Conservation (phyloP, 768 basidiomycete genomes). For the Agaricus sinodeliciosus region DNA sequence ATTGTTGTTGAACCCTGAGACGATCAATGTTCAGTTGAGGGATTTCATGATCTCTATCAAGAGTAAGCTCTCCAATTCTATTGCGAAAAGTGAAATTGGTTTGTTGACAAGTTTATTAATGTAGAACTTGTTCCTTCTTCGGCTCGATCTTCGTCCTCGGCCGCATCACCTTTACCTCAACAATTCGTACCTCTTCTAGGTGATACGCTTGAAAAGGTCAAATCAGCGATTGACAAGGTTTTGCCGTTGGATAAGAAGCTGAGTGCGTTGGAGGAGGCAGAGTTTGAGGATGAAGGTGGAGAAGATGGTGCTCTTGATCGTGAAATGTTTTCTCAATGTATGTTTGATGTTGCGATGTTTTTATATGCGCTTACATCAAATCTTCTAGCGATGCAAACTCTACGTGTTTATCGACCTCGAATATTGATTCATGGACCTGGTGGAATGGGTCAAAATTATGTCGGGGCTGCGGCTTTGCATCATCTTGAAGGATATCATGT, state of each 20-base stretch:
- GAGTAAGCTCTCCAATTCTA: slow-evolving; percentile 47
- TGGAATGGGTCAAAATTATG: slow-evolving; percentile 89
- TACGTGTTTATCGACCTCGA: slow-evolving; percentile 86
- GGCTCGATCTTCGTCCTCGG: slow-evolving; percentile 81
- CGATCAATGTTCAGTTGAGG: slow-evolving; percentile 74
- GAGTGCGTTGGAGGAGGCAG: slow-evolving; percentile 89
- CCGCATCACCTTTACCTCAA: slow-evolving; percentile 75
- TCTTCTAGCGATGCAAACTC: slow-evolving; percentile 76
- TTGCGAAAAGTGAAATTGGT: neutral
- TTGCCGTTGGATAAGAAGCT: slow-evolving; percentile 78
- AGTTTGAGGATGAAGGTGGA: slow-evolving; percentile 73
- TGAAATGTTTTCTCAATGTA: slow-evolving; percentile 85
- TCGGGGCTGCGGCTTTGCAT: slow-evolving; percentile 89
- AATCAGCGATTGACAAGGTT: slow-evolving; percentile 61
- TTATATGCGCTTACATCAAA: no score
- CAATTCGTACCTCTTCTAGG: slow-evolving; percentile 80
- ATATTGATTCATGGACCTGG: slow-evolving; percentile 71
- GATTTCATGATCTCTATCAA: slow-evolving; percentile 98
- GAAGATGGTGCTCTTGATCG: slow-evolving; percentile 83
- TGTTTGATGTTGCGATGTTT: slow-evolving; percentile 16
- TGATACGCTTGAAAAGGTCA: slow-evolving; percentile 63
- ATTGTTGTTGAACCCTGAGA: slow-evolving; percentile 76
- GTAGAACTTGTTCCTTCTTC: slow-evolving; percentile 93
- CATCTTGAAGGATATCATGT: slow-evolving; percentile 94
- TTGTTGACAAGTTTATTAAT: neutral